Evolutionary conservation across 1,139 yeast genomes (phyloP).

Genomic region (Suhomyces ambrosiae): DNA sequence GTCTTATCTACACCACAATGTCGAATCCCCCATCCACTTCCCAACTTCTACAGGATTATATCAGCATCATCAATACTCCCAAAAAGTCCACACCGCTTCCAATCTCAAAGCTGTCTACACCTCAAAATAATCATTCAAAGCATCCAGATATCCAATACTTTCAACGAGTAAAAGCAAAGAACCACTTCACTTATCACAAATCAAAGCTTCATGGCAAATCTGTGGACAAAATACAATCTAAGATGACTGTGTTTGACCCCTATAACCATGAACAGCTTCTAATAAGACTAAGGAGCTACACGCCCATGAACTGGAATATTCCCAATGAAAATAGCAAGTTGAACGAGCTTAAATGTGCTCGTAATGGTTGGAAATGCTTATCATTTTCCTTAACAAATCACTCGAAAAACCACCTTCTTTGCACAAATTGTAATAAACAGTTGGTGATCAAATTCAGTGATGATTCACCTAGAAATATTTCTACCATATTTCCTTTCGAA

Average conservation of each 20-base stretch:
- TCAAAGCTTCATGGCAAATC: slow-evolving; percentile 14
- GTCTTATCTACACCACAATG: slow-evolving; percentile 7
- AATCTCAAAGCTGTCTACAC: slow-evolving; percentile 1
- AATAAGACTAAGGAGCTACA: slow-evolving; percentile 32
- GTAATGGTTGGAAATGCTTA: slow-evolving; percentile 47
- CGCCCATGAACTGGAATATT: slow-evolving; percentile 39
- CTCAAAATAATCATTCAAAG: slow-evolving; percentile 3
- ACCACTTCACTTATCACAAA: slow-evolving; percentile 42
- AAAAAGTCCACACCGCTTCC: slow-evolving; percentile 4
- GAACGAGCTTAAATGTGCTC: slow-evolving; percentile 41
- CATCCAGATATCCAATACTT: slow-evolving; percentile 48
- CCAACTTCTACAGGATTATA: slow-evolving; percentile 33
- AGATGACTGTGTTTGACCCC: slow-evolving; percentile 35
- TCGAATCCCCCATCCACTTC: slow-evolving; percentile 26
- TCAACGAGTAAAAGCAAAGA: slow-evolving; percentile 35
- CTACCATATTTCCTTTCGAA: slow-evolving; percentile 10
- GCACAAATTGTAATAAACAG: slow-evolving; percentile 37
- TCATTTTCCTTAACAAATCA: slow-evolving; percentile 27
- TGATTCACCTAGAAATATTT: neutral
- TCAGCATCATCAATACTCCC: slow-evolving; percentile 28
- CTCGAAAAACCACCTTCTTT: slow-evolving; percentile 36
- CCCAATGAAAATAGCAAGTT: slow-evolving; percentile 24
- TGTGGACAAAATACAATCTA: slow-evolving; percentile 19
- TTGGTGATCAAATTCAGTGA: slow-evolving; percentile 30
- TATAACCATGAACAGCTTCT: slow-evolving; percentile 32